Base-by-base conservation (phyloP, 495 filamentous ascomycete genomes). In the Aspergillus haitiensis region DNA sequence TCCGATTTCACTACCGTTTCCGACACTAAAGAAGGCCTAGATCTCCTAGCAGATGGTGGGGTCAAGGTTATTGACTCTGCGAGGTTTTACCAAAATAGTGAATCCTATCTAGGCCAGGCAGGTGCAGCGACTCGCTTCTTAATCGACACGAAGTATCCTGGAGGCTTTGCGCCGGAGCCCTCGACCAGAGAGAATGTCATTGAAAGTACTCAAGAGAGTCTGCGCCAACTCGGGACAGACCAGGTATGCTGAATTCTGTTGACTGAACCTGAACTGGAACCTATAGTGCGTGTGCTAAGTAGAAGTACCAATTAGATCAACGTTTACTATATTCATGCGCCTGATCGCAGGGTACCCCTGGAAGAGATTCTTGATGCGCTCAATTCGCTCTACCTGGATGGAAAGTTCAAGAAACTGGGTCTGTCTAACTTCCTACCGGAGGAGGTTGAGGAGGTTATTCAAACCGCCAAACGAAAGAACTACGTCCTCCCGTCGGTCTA, bases 401-500 rank as follows among this genome's bases (percentile, higher is more conserved):
- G 78, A 0, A 72, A 67, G 34, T 78, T 81, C 63, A 64, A 69
- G 40, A 46, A 70, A 34, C 76, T 78, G 34, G 80, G 81, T 1
- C 61, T 81, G 16, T 78, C 77, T 45, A 83, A 81, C 55, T 81
- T 73, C 58, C 65, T 67, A 2, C 68, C 72, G 9, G 64, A 64
- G 4, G 78, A 83, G 59, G 76, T 82, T 5, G 69, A 74, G 56
- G 66, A 77, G 48, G 65, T 80, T 7, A 57, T 78, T 44, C 54
- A 67, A 35, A 73, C 80, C 48, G 78, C 74, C 61, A 71, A 77
- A 27, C 64, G 65, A 21, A 69, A 78, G 7, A 70, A 69, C 7
- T 80, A 68, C 59, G 60, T 79, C 37, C 72, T 75, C 52, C 81
- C 81, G 0, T 72, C 62, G 7, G 72, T 80, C 16, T 84, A 80